A percentile compares a stretch with the other conserved stretches of the same genome.
Evolutionary conservation across 805 yeast genomes (phyloP).

Genomic region (Kluyveromyces dobzhanskii): DNA sequence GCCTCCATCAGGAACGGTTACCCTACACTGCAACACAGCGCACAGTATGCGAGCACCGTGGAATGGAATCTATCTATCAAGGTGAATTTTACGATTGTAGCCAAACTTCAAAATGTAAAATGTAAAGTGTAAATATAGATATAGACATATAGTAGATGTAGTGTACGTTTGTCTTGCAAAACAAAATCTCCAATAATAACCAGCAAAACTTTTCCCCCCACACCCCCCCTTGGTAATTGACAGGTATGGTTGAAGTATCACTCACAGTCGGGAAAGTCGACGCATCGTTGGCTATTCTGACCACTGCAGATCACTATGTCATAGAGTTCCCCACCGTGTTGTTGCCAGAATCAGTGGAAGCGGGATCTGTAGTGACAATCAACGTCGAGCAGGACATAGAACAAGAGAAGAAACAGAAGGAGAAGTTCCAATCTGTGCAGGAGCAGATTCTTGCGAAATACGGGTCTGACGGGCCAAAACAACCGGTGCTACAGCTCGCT

Average conservation of each 20-base stretch:
- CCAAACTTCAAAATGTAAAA: too few species aligned
- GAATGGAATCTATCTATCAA: too few species aligned
- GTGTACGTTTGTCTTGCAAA: too few species aligned
- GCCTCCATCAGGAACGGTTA: too few species aligned
- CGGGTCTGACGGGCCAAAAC: conserved; percentile 62
- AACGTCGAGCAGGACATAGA: conserved; percentile 69
- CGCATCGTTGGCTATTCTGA: conserved; percentile 83
- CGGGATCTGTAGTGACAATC: conserved; percentile 87
- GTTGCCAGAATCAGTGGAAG: conserved; percentile 80
- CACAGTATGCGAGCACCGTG: too few species aligned
- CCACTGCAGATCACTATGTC: conserved; percentile 87
- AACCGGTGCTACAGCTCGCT: conserved; percentile 58
- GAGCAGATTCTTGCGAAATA: conserved; percentile 62
- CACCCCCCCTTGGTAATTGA: too few species aligned
- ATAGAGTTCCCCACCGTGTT: conserved; percentile 95
- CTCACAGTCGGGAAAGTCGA: conserved; percentile 93
- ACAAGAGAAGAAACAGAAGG: conserved; percentile 53
- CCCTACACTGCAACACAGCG: too few species aligned
- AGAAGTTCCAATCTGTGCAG: conserved; percentile 57
- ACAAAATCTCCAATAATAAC: too few species aligned
- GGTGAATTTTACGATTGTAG: too few species aligned
- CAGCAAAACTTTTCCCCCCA: too few species aligned
- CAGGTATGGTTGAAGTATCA: conserved; percentile 63
- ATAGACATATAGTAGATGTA: too few species aligned
- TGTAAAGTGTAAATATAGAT: too few species aligned